A percentile compares a stretch with the other conserved stretches of the same genome.
These are phyloP conservation scores for Oryza officinalis DNA, from an alignment of 176 grass and related monocot species.

Conservation along the genomic window DNA sequence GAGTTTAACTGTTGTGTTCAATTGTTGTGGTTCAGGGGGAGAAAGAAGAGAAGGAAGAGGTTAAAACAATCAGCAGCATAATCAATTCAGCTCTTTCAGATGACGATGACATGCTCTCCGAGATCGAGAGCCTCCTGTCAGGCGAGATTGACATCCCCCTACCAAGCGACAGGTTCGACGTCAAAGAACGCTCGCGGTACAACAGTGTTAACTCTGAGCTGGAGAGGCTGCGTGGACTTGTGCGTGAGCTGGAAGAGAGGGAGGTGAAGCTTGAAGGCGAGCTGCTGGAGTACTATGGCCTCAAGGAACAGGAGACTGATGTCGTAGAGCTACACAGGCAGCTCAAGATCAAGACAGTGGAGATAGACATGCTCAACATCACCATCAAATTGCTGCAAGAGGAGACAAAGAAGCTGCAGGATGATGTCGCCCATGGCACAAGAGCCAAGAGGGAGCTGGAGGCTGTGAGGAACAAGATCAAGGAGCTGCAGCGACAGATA, in stretches of 20 bases:
- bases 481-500: slow-evolving; percentile 86
- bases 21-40: slow-evolving; percentile 41
- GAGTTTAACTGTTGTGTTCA: not conserved
- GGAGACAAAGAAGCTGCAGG: slow-evolving; percentile 83
- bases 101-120: slow-evolving; percentile 68
- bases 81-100: slow-evolving; percentile 55
- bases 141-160: slow-evolving; percentile 76
- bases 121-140: slow-evolving; percentile 76
- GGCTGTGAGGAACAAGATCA: slow-evolving; percentile 67
- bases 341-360: slow-evolving; percentile 71
- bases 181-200: slow-evolving; percentile 58
- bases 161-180: slow-evolving; percentile 65
- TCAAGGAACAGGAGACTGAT: slow-evolving; percentile 87
- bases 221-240: slow-evolving; percentile 61
- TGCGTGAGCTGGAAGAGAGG: slow-evolving; percentile 75
- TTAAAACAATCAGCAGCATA: slow-evolving; percentile 81
- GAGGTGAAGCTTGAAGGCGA: slow-evolving; percentile 85
- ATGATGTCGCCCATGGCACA: slow-evolving; percentile 34
- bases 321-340: slow-evolving; percentile 79
- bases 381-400: slow-evolving; percentile 70
- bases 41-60: slow-evolving; percentile 78
- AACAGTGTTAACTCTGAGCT: slow-evolving; percentile 49
- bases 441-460: slow-evolving; percentile 57
- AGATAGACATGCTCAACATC: slow-evolving; percentile 78
- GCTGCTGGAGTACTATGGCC: slow-evolving; percentile 86